These are phyloP conservation scores for Cytospora schulzeri DNA, from an alignment of 2,329 filamentous ascomycete species.

Conservation along the genomic window DNA sequence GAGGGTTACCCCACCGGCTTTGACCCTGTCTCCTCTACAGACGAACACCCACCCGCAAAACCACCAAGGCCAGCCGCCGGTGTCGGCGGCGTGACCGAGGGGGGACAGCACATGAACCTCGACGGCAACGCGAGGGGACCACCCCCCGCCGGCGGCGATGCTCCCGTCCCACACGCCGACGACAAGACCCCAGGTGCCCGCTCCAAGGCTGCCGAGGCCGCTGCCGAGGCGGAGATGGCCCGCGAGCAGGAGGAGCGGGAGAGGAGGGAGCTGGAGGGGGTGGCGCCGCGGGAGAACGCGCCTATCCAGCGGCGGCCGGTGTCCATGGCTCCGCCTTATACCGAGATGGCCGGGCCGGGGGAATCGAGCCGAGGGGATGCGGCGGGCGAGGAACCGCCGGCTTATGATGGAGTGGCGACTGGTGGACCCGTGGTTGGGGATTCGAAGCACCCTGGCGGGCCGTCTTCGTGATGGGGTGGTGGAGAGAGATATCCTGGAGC, in stretches of 20 bases:
- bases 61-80: constrained; percentile 13
- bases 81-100: constrained; percentile 19
- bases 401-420: constrained; percentile 33
- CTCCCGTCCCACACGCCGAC: not conserved
- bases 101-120: constrained; percentile 25
- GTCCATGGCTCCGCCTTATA: constrained; percentile 35
- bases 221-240: constrained; percentile 29
- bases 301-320: constrained; percentile 10
- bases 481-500: no score
- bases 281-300: not conserved
- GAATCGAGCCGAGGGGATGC: constrained; percentile 13
- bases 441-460: constrained; percentile 28
- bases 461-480: constrained; percentile 8
- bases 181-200: constrained; percentile 21
- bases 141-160: not conserved
- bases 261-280: constrained; percentile 18
- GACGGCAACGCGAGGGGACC: constrained; percentile 3
- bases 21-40: constrained; percentile 19
- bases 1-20: constrained; percentile 18
- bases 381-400: constrained; percentile 34
- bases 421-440: constrained; percentile 30
- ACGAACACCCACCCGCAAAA: constrained; percentile 12
- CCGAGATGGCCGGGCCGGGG: constrained; percentile 21
- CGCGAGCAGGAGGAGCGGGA: constrained; percentile 22
- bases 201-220: constrained; percentile 33